Base-by-base conservation (phyloP, 2,329 filamentous ascomycete species). In the Mollisiaceae sp. region DNA sequence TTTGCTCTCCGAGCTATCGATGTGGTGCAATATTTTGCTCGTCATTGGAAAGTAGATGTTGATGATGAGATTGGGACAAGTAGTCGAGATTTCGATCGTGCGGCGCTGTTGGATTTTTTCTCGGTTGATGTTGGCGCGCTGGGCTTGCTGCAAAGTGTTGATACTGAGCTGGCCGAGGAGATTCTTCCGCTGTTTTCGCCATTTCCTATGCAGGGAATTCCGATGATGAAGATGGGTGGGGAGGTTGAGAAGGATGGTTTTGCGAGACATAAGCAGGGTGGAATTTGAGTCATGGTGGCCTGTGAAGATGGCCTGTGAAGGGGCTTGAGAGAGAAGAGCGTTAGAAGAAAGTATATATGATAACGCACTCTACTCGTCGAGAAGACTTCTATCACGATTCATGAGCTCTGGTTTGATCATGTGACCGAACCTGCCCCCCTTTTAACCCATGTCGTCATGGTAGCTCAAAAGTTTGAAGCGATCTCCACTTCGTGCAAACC, bases 21-120 rank as follows among this genome's bases (percentile, higher is more conserved):
- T 67, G 89, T 89, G n/a, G 76, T 89, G 4, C 81, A 82, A 0
- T 87, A 83, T 67, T 77, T 89, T 1, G 83, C 85, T 8, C 81
- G 80, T 67, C 86, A 86, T 67, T 89, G 86, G 79, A 80, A 50
- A 41, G 67, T 1, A 77, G 81, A 27, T 77, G 77, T 4, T 69
- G 80, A 11, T 64, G 66, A 35, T 14, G n/a, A 1, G 38, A 68
- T 15, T 70, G 68, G 38, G 12, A 9, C 8, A 18, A 41, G 50
- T 52, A 63, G n/a, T 62, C 72, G 12, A 61, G 27, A 32, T 6
- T 32, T 32, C 27, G 27, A 45, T 4, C 22, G 66, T 0, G 60
- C 62, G 4, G 60, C 60, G 4, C 67, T 64, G 0, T 41, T 69
- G 27, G 74, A 75, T 56, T 61, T 67, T 22, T 75, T 73, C 55